Conservation (phyloP, 139 green algal species). For the Haematococcus lacustris region DNA sequence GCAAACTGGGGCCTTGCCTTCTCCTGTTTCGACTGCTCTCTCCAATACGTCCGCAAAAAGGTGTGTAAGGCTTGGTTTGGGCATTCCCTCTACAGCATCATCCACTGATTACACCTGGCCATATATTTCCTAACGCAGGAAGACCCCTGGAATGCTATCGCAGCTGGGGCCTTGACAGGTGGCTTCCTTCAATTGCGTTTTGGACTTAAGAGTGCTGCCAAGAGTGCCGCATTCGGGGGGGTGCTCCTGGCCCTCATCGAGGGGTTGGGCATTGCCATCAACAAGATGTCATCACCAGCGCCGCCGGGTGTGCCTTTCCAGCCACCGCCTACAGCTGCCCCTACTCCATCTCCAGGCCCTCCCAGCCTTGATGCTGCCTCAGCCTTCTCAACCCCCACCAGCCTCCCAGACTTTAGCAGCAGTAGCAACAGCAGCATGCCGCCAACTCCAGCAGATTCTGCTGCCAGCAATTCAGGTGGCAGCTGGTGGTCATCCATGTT, state of each 20-base stretch:
- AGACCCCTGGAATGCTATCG: constrained; percentile 98
- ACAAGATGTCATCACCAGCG: constrained; percentile 74
- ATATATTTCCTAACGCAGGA: constrained; percentile 49
- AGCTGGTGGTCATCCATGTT: not conserved
- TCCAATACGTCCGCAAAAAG: constrained; percentile 87
- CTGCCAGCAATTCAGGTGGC: not conserved
- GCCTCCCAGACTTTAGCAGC: not conserved
- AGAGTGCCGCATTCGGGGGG: constrained; percentile 86
- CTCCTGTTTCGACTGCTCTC: constrained; percentile 93
- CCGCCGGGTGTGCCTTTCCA: constrained; percentile 45
- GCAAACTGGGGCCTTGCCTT: constrained; percentile 97
- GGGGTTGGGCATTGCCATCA: constrained; percentile 91
- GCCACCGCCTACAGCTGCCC: too few relatives aligned
- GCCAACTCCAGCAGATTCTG: not conserved
- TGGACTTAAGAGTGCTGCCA: constrained; percentile 62
- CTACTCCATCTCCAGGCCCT: too few relatives aligned
- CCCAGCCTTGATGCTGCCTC: constrained; percentile 34
- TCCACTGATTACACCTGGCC: not conserved
- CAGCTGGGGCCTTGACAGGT: constrained; percentile 81
- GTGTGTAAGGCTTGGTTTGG: constrained; percentile 15
- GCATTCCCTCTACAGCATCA: not conserved
- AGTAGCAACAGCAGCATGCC: not conserved
- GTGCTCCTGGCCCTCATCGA: constrained; percentile 96
- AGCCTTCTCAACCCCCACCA: constrained; percentile 16
- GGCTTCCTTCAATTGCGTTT: constrained; percentile 89